Evolutionary conservation across 805 yeast species (phyloP).

Genomic region (Hanseniaspora lindneri): DNA sequence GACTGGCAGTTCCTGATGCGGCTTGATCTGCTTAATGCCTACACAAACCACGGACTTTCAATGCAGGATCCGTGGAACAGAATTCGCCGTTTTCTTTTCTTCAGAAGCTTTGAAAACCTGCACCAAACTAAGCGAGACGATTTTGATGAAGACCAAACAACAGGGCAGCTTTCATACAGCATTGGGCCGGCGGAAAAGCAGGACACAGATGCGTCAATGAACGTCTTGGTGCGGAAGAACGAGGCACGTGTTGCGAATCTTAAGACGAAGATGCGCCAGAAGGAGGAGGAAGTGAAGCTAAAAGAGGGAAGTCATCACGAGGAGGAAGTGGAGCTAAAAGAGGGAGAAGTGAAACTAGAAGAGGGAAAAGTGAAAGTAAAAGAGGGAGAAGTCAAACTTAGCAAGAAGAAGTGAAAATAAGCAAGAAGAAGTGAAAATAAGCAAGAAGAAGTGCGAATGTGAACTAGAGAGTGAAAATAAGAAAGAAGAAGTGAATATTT

Average conservation of each 20-base stretch:
- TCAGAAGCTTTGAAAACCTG: slow-evolving; percentile 4
- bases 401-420: too few species aligned
- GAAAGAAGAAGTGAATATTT: too few species aligned
- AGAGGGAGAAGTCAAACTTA: too few species aligned
- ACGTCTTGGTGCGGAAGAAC: background rate
- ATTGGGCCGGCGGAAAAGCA: too few species aligned
- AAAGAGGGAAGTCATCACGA: background rate
- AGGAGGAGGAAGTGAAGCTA: background rate
- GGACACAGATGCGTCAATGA: background rate
- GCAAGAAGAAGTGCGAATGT: too few species aligned
- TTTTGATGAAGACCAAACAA: background rate
- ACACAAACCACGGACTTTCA: background rate
- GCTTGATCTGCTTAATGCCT: slow-evolving; percentile 2
- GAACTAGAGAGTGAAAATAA: too few species aligned
- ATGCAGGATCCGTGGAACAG: slow-evolving; percentile 7
- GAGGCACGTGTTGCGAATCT: background rate
- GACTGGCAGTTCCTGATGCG: slow-evolving; percentile 7
- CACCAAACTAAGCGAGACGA: background rate
- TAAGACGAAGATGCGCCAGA: background rate
- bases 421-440: too few species aligned
- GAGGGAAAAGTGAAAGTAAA: too few species aligned
- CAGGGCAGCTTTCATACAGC: background rate
- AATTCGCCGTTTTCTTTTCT: slow-evolving; percentile 10
- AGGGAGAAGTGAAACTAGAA: too few species aligned
- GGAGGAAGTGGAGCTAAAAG: background rate